Percentiles rank a stretch among this genome's conserved stretches.
Evolutionary conservation across 768 basidiomycete genomes (phyloP).

Genomic region (Boletus patriciae): DNA sequence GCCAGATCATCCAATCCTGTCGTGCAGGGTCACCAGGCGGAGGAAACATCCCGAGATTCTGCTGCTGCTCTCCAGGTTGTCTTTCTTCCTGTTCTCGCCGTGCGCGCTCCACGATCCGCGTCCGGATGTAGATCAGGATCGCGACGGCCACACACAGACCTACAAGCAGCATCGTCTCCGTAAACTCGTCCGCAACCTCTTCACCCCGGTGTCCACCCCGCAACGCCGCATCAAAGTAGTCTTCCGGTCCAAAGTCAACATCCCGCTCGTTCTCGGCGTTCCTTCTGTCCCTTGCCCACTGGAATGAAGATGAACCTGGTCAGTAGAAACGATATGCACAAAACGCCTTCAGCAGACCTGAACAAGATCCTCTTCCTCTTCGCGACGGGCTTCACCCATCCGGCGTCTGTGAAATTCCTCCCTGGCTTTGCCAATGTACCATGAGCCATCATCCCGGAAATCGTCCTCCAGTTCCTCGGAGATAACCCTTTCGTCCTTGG

Average conservation of each 20-base stretch:
- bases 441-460: slow-evolving; percentile 55
- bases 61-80: slow-evolving; percentile 36
- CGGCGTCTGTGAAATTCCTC: slow-evolving; percentile 71
- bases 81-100: slow-evolving; percentile 58
- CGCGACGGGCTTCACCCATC: slow-evolving; percentile 39
- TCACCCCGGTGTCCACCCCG: slow-evolving; percentile 62
- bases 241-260: slow-evolving; percentile 75
- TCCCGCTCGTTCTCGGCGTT: slow-evolving; percentile 72
- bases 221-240: slow-evolving; percentile 72
- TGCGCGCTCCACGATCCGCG: slow-evolving; percentile 71
- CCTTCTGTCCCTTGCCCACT: slow-evolving; percentile 80
- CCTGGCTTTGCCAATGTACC: slow-evolving; percentile 82
- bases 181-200: slow-evolving; percentile 66
- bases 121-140: slow-evolving; percentile 73
- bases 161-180: slow-evolving; percentile 78
- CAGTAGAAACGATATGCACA: not conserved
- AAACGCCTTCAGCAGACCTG: slow-evolving; percentile 46
- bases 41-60: slow-evolving; percentile 53
- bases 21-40: slow-evolving; percentile 62
- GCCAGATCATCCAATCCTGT: slow-evolving; percentile 64
- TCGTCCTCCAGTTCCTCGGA: slow-evolving; percentile 31
- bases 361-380: slow-evolving; percentile 70
- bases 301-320: slow-evolving; percentile 9
- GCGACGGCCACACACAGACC: slow-evolving; percentile 72
- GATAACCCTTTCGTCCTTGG: slow-evolving; percentile 2